These are phyloP conservation scores for Rutstroemia sp. DNA, from an alignment of 2,329 filamentous ascomycete species.

Conservation along the genomic window DNA sequence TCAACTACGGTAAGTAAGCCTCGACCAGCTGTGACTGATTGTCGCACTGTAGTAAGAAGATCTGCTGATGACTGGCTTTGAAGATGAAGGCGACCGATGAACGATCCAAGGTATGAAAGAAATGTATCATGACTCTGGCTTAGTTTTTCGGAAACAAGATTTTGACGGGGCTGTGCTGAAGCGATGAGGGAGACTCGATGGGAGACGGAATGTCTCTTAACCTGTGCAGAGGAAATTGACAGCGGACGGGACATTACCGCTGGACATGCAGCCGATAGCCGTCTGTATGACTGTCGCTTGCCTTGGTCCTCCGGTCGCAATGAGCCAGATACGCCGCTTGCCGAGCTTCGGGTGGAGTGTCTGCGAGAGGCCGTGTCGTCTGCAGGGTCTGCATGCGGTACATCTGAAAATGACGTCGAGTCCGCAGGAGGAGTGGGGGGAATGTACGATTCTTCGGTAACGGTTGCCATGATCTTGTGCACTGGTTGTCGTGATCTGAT, in stretches of 20 bases:
- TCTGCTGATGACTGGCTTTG: conserved; percentile 88
- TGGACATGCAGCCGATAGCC: conserved; percentile 19
- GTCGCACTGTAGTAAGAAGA: conserved; percentile 72
- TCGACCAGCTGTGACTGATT: conserved; percentile 75
- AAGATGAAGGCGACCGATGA: conserved; percentile 82
- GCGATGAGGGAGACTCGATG: conserved; percentile 74
- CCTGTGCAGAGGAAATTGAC: conserved; percentile 21
- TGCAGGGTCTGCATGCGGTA: conserved; percentile 38
- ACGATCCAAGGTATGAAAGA: conserved; percentile 82
- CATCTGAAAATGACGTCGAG: conserved; percentile 37
- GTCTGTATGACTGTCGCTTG: conserved; percentile 26
- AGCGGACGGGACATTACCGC: conserved; percentile 20
- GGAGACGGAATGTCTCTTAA: conserved; percentile 33
- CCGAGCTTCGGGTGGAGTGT: conserved; percentile 26
- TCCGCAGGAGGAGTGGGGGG: conserved; percentile 60
- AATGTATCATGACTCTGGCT: conserved; percentile 79
- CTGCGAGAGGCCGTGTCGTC: conserved; percentile 25
- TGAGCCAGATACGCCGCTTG: conserved; percentile 21
- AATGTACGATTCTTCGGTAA: conserved; percentile 49
- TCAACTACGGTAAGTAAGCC: conserved; percentile 74
- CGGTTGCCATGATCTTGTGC: conserved; percentile 53
- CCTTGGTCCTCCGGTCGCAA: conserved; percentile 25
- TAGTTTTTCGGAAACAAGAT: conserved; percentile 77
- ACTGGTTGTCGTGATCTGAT: conserved; percentile 40
- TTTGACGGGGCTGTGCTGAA: conserved; percentile 56